Conservation (phyloP, 116 monocot species). For the Dioscorea cayenensis region DNA sequence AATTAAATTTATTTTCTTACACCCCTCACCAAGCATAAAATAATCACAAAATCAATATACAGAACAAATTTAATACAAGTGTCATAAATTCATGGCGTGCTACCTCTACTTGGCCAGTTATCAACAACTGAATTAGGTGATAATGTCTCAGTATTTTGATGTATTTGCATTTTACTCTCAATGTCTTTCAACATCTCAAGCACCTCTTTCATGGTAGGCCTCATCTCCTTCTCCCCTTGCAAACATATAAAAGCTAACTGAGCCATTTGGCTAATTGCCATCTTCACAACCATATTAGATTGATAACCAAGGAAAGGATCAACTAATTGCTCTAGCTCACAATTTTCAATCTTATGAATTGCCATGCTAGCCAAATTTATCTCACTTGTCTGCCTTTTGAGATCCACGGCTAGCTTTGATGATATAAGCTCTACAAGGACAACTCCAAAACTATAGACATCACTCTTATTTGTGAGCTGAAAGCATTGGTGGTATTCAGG, state of each 20-base stretch:
- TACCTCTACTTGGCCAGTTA: background rate
- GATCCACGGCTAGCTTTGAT: conserved; percentile 69
- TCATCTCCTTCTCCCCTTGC: conserved; percentile 62
- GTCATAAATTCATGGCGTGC: background rate
- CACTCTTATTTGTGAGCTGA: conserved; percentile 79
- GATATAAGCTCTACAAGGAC: conserved; percentile 79
- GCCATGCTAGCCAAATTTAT: conserved; percentile 77
- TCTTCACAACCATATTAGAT: conserved; percentile 25
- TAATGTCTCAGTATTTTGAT: background rate
- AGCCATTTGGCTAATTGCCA: conserved; percentile 48
- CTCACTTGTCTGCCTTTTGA: conserved; percentile 37
- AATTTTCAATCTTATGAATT: conserved; percentile 37
- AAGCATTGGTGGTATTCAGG: conserved; percentile 84
- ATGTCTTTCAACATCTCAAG: conserved; percentile 17
- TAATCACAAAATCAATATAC: background rate
- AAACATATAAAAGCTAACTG: conserved; percentile 81
- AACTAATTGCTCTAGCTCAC: conserved; percentile 39
- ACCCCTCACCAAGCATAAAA: background rate
- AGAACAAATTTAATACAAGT: background rate
- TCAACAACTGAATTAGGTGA: background rate
- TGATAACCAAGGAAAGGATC: conserved; percentile 49
- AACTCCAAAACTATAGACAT: conserved; percentile 89
- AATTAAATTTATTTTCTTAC: background rate
- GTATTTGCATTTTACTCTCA: background rate
- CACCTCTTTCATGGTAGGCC: conserved; percentile 67